Evolutionary conservation across 2,329 filamentous ascomycete genomes (phyloP).

Genomic region (Pseudocercospora crystallina): DNA sequence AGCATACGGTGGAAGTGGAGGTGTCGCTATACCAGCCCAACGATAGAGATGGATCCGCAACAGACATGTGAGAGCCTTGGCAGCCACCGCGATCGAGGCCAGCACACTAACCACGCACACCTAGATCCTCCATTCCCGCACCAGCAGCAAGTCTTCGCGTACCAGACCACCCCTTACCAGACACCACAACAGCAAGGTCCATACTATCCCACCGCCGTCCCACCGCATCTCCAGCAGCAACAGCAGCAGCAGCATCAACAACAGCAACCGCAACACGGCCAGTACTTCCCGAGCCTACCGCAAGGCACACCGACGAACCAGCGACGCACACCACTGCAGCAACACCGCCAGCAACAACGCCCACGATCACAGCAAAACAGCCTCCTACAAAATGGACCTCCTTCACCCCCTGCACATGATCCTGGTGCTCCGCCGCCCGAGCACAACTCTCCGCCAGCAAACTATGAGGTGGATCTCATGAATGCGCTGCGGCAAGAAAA

Average conservation of each 20-base stretch:
- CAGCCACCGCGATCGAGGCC: no score
- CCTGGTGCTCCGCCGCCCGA: conserved; percentile 30
- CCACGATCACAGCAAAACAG: conserved; percentile 15
- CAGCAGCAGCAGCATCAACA: conserved; percentile 15
- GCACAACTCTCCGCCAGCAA: conserved; percentile 20
- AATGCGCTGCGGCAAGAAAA: conserved; percentile 25
- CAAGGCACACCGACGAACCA: conserved; percentile 12
- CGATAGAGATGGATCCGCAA: no score
- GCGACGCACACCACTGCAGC: conserved; percentile 14
- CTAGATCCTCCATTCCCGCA: conserved; percentile 3
- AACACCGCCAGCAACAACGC: conserved; percentile 15
- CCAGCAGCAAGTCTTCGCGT: conserved; percentile 4
- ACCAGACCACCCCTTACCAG: conserved; percentile 8
- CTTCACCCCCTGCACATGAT: conserved; percentile 22
- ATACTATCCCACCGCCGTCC: conserved; percentile 4
- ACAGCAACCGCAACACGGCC: conserved; percentile 11
- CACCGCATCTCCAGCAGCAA: conserved; percentile 6
- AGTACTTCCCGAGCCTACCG: conserved; percentile 18
- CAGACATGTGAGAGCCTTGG: no score
- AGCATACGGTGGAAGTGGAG: no score
- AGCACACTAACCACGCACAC: not conserved
- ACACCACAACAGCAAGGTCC: not conserved
- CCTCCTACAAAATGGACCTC: conserved; percentile 10
- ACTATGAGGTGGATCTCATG: conserved; percentile 28
- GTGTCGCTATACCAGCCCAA: no score